Conservation (phyloP, 2,329 filamentous ascomycete genomes). For the Aureobasidium sp. region DNA sequence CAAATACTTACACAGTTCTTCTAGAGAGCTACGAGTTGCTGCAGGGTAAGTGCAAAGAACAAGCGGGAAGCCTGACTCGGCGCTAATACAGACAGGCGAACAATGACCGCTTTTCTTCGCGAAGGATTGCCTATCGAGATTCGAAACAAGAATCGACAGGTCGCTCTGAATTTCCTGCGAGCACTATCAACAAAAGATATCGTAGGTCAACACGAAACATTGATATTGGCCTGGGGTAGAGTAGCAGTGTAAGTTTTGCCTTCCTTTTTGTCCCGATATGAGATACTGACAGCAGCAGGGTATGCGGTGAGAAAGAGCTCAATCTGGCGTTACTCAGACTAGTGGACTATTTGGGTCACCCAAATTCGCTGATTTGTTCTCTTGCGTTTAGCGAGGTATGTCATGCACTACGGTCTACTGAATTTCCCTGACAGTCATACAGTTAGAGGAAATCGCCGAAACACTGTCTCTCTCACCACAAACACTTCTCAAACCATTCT, state of each 20-base stretch:
- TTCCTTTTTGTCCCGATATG: neutral
- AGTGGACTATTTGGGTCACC: slow-evolving; percentile 78
- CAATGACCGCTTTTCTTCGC: slow-evolving; percentile 59
- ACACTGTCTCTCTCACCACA: slow-evolving; percentile 54
- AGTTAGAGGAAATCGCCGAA: slow-evolving; percentile 62
- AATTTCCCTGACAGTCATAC: neutral
- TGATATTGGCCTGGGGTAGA: slow-evolving; percentile 79
- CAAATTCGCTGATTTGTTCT: slow-evolving; percentile 69
- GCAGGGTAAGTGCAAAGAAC: slow-evolving; percentile 44
- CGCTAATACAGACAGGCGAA: slow-evolving; percentile 33
- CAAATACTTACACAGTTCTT: slow-evolving; percentile 71
- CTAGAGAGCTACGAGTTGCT: slow-evolving; percentile 76
- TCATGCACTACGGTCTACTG: neutral
- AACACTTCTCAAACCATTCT: slow-evolving; percentile 76
- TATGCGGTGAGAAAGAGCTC: slow-evolving; percentile 72
- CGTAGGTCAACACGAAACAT: slow-evolving; percentile 67
- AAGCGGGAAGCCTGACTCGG: neutral
- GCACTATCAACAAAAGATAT: slow-evolving; percentile 63
- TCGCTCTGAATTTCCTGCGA: slow-evolving; percentile 63
- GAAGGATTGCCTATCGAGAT: slow-evolving; percentile 41
- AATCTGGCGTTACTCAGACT: slow-evolving; percentile 79
- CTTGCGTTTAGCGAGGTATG: slow-evolving; percentile 69
- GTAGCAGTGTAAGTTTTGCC: slow-evolving; percentile 50
- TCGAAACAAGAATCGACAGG: slow-evolving; percentile 58
- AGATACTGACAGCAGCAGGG: slow-evolving; percentile 19